A percentile compares a stretch with the other conserved stretches of the same genome.
phyloP scores from a whole-genome alignment of 352 stramenopile genomes.

The Globisporangium orthogonon region DNA sequence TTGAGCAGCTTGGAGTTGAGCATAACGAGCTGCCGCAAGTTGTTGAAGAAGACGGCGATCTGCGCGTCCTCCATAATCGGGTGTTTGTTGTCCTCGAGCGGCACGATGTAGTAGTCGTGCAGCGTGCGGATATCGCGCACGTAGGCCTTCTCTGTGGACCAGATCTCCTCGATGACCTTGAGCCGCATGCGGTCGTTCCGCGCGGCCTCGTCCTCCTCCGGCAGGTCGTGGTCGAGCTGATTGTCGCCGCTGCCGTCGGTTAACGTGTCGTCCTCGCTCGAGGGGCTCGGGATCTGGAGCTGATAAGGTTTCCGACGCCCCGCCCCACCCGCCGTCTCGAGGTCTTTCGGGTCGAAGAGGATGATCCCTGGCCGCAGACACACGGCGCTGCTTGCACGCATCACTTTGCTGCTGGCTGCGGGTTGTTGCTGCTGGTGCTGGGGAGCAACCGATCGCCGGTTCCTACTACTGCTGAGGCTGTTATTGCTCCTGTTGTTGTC shows the following conservation, averaged over 20 bases:
- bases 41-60: slow-evolving; percentile 87
- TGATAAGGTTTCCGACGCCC: slow-evolving; percentile 1
- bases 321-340: slow-evolving; percentile 10
- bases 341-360: slow-evolving; percentile 45
- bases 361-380: slow-evolving; percentile 26
- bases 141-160: slow-evolving; percentile 70
- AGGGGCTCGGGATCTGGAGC: slow-evolving; percentile 12
- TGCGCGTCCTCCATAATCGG: slow-evolving; percentile 79
- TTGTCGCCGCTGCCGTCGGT: slow-evolving; percentile 16
- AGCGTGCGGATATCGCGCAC: slow-evolving; percentile 69
- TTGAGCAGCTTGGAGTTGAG: slow-evolving; percentile 81
- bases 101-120: slow-evolving; percentile 76
- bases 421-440: slow-evolving; percentile 4
- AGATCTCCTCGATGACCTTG: slow-evolving; percentile 77
- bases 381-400: slow-evolving; percentile 4
- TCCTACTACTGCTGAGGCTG: background rate
- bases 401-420: slow-evolving; percentile 2
- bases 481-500: background rate
- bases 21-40: slow-evolving; percentile 71
- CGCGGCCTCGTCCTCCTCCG: slow-evolving; percentile 3
- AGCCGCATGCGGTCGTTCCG: slow-evolving; percentile 25
- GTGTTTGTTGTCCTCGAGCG: slow-evolving; percentile 69
- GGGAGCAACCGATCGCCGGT: no score
- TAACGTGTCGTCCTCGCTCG: slow-evolving; percentile 7
- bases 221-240: slow-evolving; percentile 14